Evolutionary conservation across 768 basidiomycete species (phyloP), one percentile per base, ranked within the genome.

Genomic region (Glaciozyma martinii): DNA sequence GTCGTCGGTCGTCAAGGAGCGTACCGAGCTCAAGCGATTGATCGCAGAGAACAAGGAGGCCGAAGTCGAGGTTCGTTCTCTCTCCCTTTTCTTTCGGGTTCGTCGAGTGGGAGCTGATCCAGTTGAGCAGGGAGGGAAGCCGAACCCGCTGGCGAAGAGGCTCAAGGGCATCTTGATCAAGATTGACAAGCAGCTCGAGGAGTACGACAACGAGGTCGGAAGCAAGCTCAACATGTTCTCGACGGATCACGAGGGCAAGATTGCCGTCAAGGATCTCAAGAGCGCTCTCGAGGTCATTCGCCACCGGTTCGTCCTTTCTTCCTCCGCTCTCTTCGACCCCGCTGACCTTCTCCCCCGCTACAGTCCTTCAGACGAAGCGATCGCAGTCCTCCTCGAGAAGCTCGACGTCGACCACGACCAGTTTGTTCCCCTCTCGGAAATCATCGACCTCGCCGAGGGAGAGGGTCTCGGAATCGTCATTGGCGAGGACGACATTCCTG

Each of bases 151-250:
- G 65, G 92, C 91, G 65, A 94, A 97, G 80, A 89, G 91, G 56
- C 93, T 99, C 76, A 87, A 90, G 60, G 82, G 84, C 29, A 97
- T 98, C 91, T 82, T 99, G 55, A 90, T 86, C 71, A 94, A 95
- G 80, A 86, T 99, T 76, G 94, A 98, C 78, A 76, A 81, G 42
- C 95, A 98, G 75, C 82, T 98, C 19, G 84, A 89, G 72, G 90
- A 86, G 66, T 98, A 98, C 78, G 95, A 99, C 76, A 80, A 81
- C 50, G 87, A 88, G 64, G 77, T 79, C 54, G 78, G 78, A 55
- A 72, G 73, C 25, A 73, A 73, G 18, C 67, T 79, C 69, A 77
- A 78, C 72, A 76, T 76, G 58, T 78, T 79, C 56, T 71, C 77
- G 61, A 72, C 76, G 37, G 74, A 76, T 63, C 71, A 71, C 18